phyloP scores from a whole-genome alignment of 2,329 filamentous ascomycete genomes.

The Ceratocystis colombiana region DNA sequence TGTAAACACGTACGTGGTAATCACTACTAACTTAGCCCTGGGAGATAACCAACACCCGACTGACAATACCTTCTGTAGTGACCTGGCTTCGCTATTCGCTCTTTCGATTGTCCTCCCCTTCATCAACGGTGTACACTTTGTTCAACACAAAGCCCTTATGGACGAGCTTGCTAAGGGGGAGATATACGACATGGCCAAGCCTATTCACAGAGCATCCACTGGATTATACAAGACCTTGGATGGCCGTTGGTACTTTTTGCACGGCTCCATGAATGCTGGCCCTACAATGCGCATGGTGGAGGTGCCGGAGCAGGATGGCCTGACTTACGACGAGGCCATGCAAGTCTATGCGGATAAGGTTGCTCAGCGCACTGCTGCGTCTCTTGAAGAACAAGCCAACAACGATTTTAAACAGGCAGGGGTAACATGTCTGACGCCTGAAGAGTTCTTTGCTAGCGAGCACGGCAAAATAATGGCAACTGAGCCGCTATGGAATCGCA shows the following conservation, averaged over 20 bases:
- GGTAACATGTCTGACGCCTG: constrained; percentile 29
- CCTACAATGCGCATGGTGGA: constrained; percentile 26
- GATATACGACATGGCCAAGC: constrained; percentile 26
- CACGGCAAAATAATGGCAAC: constrained; percentile 29
- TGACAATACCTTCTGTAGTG: constrained; percentile 3
- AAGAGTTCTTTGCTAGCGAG: constrained; percentile 29
- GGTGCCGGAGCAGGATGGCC: constrained; percentile 24
- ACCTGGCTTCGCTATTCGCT: constrained; percentile 12
- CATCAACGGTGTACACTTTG: constrained; percentile 22
- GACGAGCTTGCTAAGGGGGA: constrained; percentile 27
- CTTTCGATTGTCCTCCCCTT: constrained; percentile 24
- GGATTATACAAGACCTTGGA: constrained; percentile 28
- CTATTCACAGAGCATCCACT: constrained; percentile 30
- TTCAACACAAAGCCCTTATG: constrained; percentile 28
- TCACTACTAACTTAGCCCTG: too few species aligned
- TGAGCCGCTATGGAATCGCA: constrained; percentile 26
- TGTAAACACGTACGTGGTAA: constrained; percentile 23
- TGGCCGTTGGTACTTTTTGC: constrained; percentile 27
- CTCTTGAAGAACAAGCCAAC: constrained; percentile 28
- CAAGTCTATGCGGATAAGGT: constrained; percentile 27
- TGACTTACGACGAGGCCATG: constrained; percentile 28
- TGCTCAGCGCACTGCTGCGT: constrained; percentile 26
- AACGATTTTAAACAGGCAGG: constrained; percentile 29
- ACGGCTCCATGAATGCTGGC: constrained; percentile 28
- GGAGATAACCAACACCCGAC: background rate